These are phyloP conservation scores for Dryadomyces quercus-mongolicae DNA, from an alignment of 2,329 filamentous ascomycete genomes.

Conservation along the genomic window DNA sequence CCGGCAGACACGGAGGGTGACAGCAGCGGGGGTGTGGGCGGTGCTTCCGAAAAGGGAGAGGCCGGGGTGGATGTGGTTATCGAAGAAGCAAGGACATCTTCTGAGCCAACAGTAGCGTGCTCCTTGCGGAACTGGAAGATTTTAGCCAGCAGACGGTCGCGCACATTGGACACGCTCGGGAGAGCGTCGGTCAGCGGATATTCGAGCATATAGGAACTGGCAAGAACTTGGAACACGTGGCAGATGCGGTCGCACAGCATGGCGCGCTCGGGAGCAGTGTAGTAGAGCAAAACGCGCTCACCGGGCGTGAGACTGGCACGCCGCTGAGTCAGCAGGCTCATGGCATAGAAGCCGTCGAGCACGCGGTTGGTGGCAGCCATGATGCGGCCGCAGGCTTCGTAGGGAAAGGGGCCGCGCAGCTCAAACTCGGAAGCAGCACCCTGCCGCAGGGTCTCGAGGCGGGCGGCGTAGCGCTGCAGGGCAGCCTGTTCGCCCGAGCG, in stretches of 20 bases:
- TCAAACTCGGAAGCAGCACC: conserved; percentile 80
- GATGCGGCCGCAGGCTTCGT: conserved; percentile 58
- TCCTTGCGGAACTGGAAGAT: conserved; percentile 78
- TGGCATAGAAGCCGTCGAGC: conserved; percentile 88
- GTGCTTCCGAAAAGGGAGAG: background rate
- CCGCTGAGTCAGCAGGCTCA: conserved; percentile 84
- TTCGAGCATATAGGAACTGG: conserved; percentile 86
- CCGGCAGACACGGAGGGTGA: background rate
- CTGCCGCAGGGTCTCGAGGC: conserved; percentile 59
- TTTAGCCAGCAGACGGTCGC: conserved; percentile 75
- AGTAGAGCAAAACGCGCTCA: conserved; percentile 67
- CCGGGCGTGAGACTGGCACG: conserved; percentile 63
- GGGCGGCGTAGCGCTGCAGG: conserved; percentile 67
- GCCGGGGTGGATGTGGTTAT: background rate
- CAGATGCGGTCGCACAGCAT: conserved; percentile 81
- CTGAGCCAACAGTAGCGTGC: conserved; percentile 23
- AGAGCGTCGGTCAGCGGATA: conserved; percentile 85
- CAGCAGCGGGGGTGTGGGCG: background rate
- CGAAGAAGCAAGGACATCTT: background rate
- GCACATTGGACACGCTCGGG: conserved; percentile 66
- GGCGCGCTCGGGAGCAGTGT: conserved; percentile 66
- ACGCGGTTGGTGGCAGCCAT: conserved; percentile 71
- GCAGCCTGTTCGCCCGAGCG: conserved; percentile 77
- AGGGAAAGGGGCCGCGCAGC: conserved; percentile 75
- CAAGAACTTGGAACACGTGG: conserved; percentile 76